Conservation (phyloP, 805 yeast genomes). For the Yarrowia sp. region DNA sequence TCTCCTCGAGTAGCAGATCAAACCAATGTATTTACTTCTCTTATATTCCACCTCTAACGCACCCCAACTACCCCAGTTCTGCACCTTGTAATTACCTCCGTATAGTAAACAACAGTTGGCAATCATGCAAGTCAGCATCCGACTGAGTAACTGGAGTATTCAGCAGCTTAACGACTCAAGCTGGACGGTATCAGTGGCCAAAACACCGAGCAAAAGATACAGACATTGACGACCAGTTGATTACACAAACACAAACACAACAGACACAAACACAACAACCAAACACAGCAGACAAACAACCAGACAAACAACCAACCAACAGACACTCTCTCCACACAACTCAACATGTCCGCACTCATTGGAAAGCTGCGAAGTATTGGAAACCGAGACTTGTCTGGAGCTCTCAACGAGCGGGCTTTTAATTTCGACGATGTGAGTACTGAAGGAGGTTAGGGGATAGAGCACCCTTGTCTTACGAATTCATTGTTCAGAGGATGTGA, state of each 20-base stretch:
- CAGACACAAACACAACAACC: neutral
- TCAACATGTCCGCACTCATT: conserved; percentile 18
- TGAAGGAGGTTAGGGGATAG: too few species aligned
- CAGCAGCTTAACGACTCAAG: too few species aligned
- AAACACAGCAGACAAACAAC: neutral
- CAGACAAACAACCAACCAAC: neutral
- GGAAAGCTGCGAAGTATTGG: conserved; percentile 42
- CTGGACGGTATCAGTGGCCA: too few species aligned
- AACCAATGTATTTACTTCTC: neutral
- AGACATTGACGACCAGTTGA: too few species aligned
- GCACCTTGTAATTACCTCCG: conserved; percentile 8
- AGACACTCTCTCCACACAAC: neutral
- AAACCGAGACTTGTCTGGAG: conserved; percentile 48
- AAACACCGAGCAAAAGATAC: neutral
- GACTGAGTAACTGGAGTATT: neutral
- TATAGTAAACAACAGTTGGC: conserved; percentile 11
- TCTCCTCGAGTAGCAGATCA: neutral
- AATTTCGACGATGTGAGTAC: conserved; percentile 47
- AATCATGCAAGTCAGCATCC: conserved; percentile 2
- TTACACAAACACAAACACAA: neutral
- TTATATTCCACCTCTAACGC: neutral
- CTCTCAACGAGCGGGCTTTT: conserved; percentile 47
- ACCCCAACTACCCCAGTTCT: neutral
- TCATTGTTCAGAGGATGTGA: too few species aligned
- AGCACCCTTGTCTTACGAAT: too few species aligned